Evolutionary conservation across 345 rosid species (phyloP).

Genomic region (Kernera saxatilis): DNA sequence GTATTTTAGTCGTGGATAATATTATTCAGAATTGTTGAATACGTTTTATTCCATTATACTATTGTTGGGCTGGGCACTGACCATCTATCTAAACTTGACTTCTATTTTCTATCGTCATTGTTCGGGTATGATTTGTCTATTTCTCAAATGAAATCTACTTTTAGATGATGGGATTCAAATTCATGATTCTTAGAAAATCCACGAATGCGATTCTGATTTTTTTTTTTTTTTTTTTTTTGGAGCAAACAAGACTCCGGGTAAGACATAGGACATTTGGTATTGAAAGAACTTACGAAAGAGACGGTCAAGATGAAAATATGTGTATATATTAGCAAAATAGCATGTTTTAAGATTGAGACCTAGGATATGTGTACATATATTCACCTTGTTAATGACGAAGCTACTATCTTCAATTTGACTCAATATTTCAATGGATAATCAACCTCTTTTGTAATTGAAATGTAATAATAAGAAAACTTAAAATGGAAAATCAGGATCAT

Average conservation of each 20-base stretch:
- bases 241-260: no score
- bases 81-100: background rate
- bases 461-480: background rate
- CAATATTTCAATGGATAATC: background rate
- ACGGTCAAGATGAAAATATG: no score
- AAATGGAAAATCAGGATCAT: constrained; percentile 60
- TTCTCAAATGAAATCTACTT: background rate
- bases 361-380: background rate
- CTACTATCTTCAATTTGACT: background rate
- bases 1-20: background rate
- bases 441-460: background rate
- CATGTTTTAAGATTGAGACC: background rate
- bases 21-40: background rate
- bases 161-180: background rate
- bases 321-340: no score
- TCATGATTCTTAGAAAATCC: no score
- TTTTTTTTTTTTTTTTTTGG: no score
- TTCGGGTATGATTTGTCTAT: background rate
- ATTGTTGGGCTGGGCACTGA: background rate
- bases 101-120: background rate
- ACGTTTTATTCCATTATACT: background rate
- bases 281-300: no score
- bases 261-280: no score
- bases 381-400: background rate
- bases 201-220: no score